Conservation (phyloP, 805 yeast species). For the Sugiyamaella chiloensis region DNA sequence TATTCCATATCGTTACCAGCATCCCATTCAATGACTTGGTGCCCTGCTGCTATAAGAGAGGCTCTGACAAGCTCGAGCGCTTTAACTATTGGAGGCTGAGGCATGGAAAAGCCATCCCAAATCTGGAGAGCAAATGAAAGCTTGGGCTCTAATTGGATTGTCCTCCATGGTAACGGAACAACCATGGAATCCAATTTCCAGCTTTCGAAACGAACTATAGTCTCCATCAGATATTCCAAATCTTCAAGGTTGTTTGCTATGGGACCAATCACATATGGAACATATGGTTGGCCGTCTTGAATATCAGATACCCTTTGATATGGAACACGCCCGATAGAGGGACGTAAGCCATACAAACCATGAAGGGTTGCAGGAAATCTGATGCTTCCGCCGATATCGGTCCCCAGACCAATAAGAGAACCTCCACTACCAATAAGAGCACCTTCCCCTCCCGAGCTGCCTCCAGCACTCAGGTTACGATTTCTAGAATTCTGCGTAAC, state of each 20-base stretch:
- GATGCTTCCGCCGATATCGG: slow-evolving; percentile 54
- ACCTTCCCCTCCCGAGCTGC: slow-evolving; percentile 57
- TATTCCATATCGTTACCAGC: slow-evolving; percentile 1
- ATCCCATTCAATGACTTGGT: slow-evolving; percentile 35
- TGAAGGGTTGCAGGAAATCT: slow-evolving; percentile 48
- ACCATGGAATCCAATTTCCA: slow-evolving; percentile 44
- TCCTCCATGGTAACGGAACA: slow-evolving; percentile 35
- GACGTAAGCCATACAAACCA: slow-evolving; percentile 29
- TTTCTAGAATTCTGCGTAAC: slow-evolving; percentile 46
- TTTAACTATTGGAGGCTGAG: slow-evolving; percentile 48
- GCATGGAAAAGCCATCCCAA: slow-evolving; percentile 44
- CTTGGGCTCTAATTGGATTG: slow-evolving; percentile 30
- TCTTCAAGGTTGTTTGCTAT: slow-evolving; percentile 39
- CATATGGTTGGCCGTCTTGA: slow-evolving; percentile 39
- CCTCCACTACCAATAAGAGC: slow-evolving; percentile 45
- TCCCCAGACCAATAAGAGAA: slow-evolving; percentile 50
- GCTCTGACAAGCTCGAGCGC: slow-evolving; percentile 25
- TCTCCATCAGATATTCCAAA: slow-evolving; percentile 40
- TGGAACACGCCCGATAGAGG: slow-evolving; percentile 11
- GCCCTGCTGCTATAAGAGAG: slow-evolving; percentile 38
- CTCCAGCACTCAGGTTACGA: slow-evolving; percentile 47
- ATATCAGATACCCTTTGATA: slow-evolving; percentile 10
- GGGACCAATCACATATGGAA: slow-evolving; percentile 46
- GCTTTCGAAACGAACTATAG: slow-evolving; percentile 37
- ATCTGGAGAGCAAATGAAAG: slow-evolving; percentile 43